Base-by-base conservation (phyloP, 129 eudicot genomes). In the Pseudognaphalium luteoalbum region DNA sequence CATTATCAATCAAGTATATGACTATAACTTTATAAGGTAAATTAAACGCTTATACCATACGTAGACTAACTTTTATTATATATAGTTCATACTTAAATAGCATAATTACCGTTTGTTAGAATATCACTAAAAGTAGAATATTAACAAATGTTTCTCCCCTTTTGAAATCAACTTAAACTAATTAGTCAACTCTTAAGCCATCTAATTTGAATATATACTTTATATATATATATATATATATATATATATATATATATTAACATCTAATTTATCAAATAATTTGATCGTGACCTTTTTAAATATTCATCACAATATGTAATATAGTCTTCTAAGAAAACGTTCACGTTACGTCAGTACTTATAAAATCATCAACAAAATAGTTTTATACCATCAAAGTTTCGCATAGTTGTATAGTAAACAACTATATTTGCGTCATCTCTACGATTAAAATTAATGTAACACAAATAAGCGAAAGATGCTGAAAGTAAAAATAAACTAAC, bases 401-500 rank as follows among this genome's bases (percentile, higher is more conserved):
- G 28, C 0, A 1, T 25, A 25, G 28, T 25, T 25, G 28, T 25
- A 25, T 25, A 25, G 28, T 25, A 25, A 25, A 25, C 28, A 25
- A 25, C 28, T 25, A 25, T 25, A 25, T 0, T 25, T 25, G 0
- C 28, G 28, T 25, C 28, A 25, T 25, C 28, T 25, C 28, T 25
- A 25, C 28, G 28, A 0, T 25, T 25, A 25, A 25, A 25, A 25
- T n/a, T n/a, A 16, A 33, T 32, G 14, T 21, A 54, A 76, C 52
- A 19, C 0, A 72, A 68, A 44, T 37, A 47, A 39, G 63, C 0
- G 7, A 21, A 47, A 60, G 44, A 61, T 59, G 68, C 60, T 34
- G 32, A 11, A 33, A 63, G 4, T 50, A 21, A 10, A 56, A n/a
- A 25, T 25, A 0, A 25, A 66, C 83, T 79, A 64, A 91, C 98